A percentile compares a stretch with the other conserved stretches of the same genome.
Conservation (phyloP, 306 rosid species). For the Castanopsis chinensis region DNA sequence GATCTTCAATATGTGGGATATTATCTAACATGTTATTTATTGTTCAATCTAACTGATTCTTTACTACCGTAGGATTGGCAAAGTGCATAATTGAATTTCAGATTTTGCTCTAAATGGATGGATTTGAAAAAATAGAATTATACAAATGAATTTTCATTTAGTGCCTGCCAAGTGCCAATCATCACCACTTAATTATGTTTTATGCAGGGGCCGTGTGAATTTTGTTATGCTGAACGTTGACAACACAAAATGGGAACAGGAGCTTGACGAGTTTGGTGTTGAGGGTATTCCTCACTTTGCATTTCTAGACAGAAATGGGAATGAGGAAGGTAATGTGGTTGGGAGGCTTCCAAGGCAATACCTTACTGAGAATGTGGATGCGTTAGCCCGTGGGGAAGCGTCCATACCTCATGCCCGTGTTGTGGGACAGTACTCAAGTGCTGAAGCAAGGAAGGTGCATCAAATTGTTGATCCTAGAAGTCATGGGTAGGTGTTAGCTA, state of each 20-base stretch:
- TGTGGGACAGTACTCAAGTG: constrained; percentile 76
- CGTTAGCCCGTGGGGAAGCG: constrained; percentile 73
- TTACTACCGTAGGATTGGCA: neutral
- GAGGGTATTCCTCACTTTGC: constrained; percentile 99
- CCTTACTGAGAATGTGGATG: constrained; percentile 76
- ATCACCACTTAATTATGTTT: neutral
- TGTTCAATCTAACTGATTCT: neutral
- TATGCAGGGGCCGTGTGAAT: constrained; percentile 59
- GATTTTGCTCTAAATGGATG: neutral
- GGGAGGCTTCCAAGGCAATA: constrained; percentile 86
- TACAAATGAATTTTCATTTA: neutral
- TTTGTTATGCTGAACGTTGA: constrained; percentile 85
- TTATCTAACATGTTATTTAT: neutral
- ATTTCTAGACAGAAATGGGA: constrained; percentile 82
- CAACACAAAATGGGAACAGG: constrained; percentile 97
- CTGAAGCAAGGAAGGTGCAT: constrained; percentile 87
- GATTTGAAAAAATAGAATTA: too few species aligned
- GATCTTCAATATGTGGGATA: neutral
- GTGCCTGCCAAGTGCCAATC: neutral
- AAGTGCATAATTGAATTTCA: neutral
- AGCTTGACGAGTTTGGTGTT: constrained; percentile 96
- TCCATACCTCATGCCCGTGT: constrained; percentile 87
- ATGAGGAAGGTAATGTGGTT: constrained; percentile 90
- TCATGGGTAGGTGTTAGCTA: constrained; percentile 59
- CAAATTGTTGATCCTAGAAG: constrained; percentile 88